Base-by-base conservation (phyloP, 129 eudicot genomes). In the Calendula officinalis region DNA sequence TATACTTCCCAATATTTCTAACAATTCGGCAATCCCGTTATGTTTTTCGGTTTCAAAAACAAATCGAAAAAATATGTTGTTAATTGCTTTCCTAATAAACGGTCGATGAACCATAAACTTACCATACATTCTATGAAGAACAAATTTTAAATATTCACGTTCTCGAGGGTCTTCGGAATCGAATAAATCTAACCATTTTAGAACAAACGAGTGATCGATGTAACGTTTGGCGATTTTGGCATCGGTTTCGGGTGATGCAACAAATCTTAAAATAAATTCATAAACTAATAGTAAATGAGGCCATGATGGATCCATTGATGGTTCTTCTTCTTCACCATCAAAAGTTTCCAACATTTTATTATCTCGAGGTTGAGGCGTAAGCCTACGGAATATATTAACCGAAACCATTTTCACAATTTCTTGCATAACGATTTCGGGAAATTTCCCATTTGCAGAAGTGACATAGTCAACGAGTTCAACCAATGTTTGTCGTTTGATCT, bases 41-140 rank as follows among this genome's bases (percentile, higher is more conserved):
- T 86, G 89, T 57, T 82, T 86, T 70, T 80, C 95, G 12, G 86
- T 86, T 68, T 86, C 95, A 54, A 83, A 82, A 51, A 86, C 81
- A 17, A 86, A 83, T 5, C 82, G 84, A 32, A 74, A 83, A 15
- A 86, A 83, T 60, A 86, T 86, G 7, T 86, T 80, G 64, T 86
- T 83, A 71, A 86, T 86, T 2, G 89, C 71, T 78, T 86, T 86
- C 66, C 95, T 57, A 50, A 86, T 83, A 41, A 77, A 86, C 0
- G 95, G 95, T 15, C 95, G 88, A 43, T 86, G 94, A 32, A 86
- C 89, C 95, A 86, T 86, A 60, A 86, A 86, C 66, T 86, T 86
- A 8, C 95, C 95, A 9, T 86, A 86, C 72, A 86, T 78, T 17
- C 94, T 75, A 71, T 86, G 94, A 9, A 86, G 79, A 35, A 86